Conservation (phyloP, 768 basidiomycete genomes). For the Amanita pallidorosea region DNA sequence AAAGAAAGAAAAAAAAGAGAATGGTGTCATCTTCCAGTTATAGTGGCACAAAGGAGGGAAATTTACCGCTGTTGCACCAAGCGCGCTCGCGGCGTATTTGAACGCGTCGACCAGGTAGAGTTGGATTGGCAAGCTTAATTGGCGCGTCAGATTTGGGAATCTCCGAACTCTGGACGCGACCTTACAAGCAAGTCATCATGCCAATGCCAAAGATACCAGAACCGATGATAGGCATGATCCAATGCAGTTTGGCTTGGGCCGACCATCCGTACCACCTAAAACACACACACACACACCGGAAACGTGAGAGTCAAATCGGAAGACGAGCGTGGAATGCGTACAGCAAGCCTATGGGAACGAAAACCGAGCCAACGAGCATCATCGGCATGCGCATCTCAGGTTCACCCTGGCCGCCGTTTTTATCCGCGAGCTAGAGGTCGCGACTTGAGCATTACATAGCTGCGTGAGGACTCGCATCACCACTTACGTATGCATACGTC, state of each 20-base stretch:
- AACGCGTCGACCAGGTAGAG: constrained; percentile 67
- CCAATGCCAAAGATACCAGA: constrained; percentile 53
- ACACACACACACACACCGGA: no score
- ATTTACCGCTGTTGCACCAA: constrained; percentile 51
- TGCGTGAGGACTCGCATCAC: not conserved
- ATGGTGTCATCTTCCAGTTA: not conserved
- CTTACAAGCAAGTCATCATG: constrained; percentile 4
- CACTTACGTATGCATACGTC: constrained; percentile 36
- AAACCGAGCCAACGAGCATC: constrained; percentile 57
- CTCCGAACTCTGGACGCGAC: not conserved
- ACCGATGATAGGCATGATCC: constrained; percentile 70
- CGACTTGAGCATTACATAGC: not conserved
- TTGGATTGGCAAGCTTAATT: constrained; percentile 53
- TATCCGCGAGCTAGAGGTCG: constrained; percentile 29
- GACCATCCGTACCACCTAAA: constrained; percentile 74
- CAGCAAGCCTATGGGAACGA: constrained; percentile 62
- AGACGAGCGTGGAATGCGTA: constrained; percentile 19
- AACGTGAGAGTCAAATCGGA: not conserved
- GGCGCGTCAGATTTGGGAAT: not conserved
- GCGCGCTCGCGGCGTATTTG: constrained; percentile 58
- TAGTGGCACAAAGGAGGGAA: not conserved
- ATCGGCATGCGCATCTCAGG: constrained; percentile 75
- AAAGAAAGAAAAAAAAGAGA: not conserved
- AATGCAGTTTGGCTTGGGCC: constrained; percentile 51
- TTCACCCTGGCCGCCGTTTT: constrained; percentile 50